Base-by-base conservation (phyloP, 176 grass and related monocot species). In the Zoysia pacifica region DNA sequence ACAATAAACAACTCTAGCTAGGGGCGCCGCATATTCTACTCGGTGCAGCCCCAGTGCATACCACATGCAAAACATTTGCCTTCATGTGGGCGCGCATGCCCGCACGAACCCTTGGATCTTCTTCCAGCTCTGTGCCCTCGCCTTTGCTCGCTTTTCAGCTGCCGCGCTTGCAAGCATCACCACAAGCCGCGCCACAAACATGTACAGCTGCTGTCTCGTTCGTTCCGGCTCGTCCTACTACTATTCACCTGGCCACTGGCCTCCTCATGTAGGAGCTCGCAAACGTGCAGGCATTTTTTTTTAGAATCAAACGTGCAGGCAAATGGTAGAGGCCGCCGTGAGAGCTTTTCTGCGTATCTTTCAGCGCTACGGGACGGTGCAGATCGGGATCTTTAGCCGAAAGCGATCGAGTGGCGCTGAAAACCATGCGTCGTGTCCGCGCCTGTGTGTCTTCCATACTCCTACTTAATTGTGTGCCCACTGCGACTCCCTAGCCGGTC, bases 321-420 rank as follows among this genome's bases (percentile, higher is more conserved):
- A 28, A 13, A 53, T 40, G 48, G 49, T 77, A 89, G 65, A 77
- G 13, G 79, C 15, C 4, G 11, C 40, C 9, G n/a, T 68, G 77
- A 35, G 77, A 14, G 50, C 67, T 74, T 49, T 54, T 78, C 73
- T 86, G 73, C 87, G 74, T 86, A 89, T 77, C 79, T 89, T 82
- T 89, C 87, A 86, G 79, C 55, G 87, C 81, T 78, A 73, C 53
- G 67, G 77, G 78, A 89, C 67, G 58, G 78, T 72, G 42, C 72
- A 79, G 74, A 68, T 41, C 48, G 54, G 43, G 14, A 76, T 59
- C 64, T 65, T 69, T 74, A 74, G 46, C 76, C 66, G 65, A 20
- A 59, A 74, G 78, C 67, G 42, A 37, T 79, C 64, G 83, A 5
- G 28, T 28, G 77, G 89, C 89, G 55, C 92, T 91, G 92, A 94